Conservation (phyloP, 73 alveolate species). For the Symbiodinium pilosum region DNA sequence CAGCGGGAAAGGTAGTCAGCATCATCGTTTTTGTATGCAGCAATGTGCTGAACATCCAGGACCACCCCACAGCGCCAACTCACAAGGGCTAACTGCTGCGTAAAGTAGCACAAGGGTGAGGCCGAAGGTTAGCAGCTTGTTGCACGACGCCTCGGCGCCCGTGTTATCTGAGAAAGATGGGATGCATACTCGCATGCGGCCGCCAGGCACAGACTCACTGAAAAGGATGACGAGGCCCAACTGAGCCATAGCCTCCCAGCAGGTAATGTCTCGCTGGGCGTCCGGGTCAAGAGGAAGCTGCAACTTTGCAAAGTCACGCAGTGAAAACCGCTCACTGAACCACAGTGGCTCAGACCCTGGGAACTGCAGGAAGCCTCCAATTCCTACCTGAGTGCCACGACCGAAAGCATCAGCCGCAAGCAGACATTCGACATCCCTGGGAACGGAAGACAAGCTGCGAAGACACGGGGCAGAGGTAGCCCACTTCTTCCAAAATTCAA, state of each 20-base stretch:
- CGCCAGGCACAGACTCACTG: not conserved
- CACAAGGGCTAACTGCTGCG: not conserved
- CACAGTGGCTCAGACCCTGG: not conserved
- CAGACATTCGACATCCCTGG: no score
- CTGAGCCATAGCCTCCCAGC: not conserved
- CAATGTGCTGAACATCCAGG: not conserved
- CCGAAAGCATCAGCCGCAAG: not conserved
- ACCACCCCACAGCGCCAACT: not conserved
- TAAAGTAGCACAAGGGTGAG: not conserved
- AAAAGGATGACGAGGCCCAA: not conserved
- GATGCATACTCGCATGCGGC: not conserved
- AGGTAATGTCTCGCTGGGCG: not conserved
- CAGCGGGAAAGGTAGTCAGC: not conserved
- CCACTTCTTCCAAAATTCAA: no score
- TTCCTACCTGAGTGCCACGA: not conserved
- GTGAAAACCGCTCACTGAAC: not conserved
- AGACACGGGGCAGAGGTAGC: no score
- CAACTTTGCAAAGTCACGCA: not conserved
- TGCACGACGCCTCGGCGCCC: not conserved
- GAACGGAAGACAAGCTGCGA: no score
- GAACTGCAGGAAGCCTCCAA: not conserved
- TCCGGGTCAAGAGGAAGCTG: not conserved
- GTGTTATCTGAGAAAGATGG: not conserved
- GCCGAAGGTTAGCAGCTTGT: not conserved
- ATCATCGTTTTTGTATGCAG: not conserved